phyloP scores from a whole-genome alignment of 73 alveolate genomes.

The Diophrys appendiculata region DNA sequence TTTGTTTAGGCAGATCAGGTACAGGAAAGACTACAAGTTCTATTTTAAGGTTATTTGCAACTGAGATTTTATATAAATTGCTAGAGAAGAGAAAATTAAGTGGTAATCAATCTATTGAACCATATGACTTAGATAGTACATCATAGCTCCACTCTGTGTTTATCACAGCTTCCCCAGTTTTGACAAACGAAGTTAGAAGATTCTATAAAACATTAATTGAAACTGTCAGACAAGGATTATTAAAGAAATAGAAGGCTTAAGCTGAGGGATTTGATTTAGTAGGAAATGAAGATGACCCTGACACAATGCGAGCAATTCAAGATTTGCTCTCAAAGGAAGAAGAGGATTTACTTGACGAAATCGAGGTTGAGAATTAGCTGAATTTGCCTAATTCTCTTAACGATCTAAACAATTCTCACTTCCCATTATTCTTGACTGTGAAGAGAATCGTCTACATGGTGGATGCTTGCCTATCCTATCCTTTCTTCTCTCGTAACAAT shows the following conservation, averaged over 20 bases:
- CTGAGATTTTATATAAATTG: slow-evolving; percentile 49
- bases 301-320: too few species aligned
- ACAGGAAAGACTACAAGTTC: slow-evolving; percentile 82
- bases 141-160: slow-evolving; percentile 50
- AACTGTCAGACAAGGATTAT: slow-evolving; percentile 14
- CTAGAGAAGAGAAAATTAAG: slow-evolving; percentile 9
- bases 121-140: slow-evolving; percentile 35
- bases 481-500: slow-evolving; percentile 78
- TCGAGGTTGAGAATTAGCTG: slow-evolving; percentile 48
- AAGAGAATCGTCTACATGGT: slow-evolving; percentile 74
- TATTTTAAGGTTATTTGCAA: slow-evolving; percentile 60
- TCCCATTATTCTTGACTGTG: slow-evolving; percentile 85
- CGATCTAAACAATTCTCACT: slow-evolving; percentile 59
- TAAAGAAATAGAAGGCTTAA: slow-evolving; percentile 32
- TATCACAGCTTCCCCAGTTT: slow-evolving; percentile 76
- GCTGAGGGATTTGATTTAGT: slow-evolving; percentile 25
- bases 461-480: slow-evolving; percentile 74
- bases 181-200: slow-evolving; percentile 75
- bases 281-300: slow-evolving; percentile 12
- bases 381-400: slow-evolving; percentile 64
- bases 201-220: slow-evolving; percentile 52
- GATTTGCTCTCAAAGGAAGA: slow-evolving; percentile 30
- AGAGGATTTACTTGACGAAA: slow-evolving; percentile 66
- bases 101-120: neutral
- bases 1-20: slow-evolving; percentile 76